Conservation (phyloP, 140 eudicot genomes). For the Ambrosia hybrid region DNA sequence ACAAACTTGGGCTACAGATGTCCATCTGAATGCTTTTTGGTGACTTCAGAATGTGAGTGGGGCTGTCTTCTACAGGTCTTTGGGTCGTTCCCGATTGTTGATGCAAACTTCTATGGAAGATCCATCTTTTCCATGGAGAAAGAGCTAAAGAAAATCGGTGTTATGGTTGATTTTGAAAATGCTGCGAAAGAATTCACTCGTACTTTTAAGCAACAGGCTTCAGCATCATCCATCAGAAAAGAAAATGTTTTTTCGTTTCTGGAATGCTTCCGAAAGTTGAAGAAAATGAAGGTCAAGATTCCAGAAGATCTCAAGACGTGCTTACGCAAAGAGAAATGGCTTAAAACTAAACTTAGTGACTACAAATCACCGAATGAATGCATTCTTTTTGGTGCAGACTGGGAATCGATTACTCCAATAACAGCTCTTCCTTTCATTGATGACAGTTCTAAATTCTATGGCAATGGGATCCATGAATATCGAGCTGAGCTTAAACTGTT, state of each 20-base stretch:
- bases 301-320: slow-evolving; percentile 38
- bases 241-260: slow-evolving; percentile 37
- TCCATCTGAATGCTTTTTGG: slow-evolving; percentile 50
- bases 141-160: slow-evolving; percentile 47
- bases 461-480: slow-evolving; percentile 31
- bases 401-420: slow-evolving; percentile 45
- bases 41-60: slow-evolving; percentile 44
- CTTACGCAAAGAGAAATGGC: slow-evolving; percentile 42
- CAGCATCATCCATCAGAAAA: slow-evolving; percentile 30
- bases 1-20: slow-evolving; percentile 47
- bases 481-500: slow-evolving; percentile 35
- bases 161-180: slow-evolving; percentile 42
- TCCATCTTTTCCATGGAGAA: slow-evolving; percentile 23
- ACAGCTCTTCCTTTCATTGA: slow-evolving; percentile 53
- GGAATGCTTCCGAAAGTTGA: slow-evolving; percentile 32
- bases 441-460: slow-evolving; percentile 33
- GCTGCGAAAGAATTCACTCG: slow-evolving; percentile 39
- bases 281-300: slow-evolving; percentile 7
- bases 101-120: slow-evolving; percentile 42
- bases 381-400: slow-evolving; percentile 41
- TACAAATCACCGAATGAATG: slow-evolving; percentile 48
- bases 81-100: slow-evolving; percentile 45
- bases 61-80: slow-evolving; percentile 54
- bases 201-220: slow-evolving; percentile 42
- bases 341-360: slow-evolving; percentile 49